Base-by-base conservation (phyloP, 2,329 filamentous ascomycete species). In the Penicillium digitatum region DNA sequence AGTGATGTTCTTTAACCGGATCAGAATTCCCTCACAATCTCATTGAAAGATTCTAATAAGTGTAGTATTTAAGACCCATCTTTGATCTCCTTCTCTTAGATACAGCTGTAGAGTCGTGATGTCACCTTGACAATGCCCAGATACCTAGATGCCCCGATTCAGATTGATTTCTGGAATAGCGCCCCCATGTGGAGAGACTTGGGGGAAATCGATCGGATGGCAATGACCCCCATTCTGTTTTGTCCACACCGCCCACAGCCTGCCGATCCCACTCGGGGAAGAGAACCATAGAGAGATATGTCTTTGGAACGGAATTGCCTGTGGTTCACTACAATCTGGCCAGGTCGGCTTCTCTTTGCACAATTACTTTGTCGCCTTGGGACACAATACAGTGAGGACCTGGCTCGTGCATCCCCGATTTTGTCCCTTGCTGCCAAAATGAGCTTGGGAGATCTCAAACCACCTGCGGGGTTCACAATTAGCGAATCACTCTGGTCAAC, bases 141-240 rank as follows among this genome's bases (percentile, higher is more conserved):
- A 31, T 32, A 5, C 27, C 29, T 10, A 50, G 27, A 14, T 27
- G 20, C 32, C 32, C 32, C 26, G 26, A 27, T 27, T 27, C 26
- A 27, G 32, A 35, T 8, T 35, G 27, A 20, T 50, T 20, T 20
- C n/a, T 51, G 47, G 27, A 38, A 50, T 27, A 24, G 3, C 12
- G 39, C 32, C 40, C 31, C 49, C 22, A 32, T 32, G 47, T 55
- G 52, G 52, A 52, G 52, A 50, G 48, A 10, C 4, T 18, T 11
- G 47, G 39, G 37, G 26, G 9, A 40, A 43, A 40, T 34, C 27
- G 26, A 53, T 32, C 35, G 29, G 52, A 50, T 44, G 37, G 48
- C 40, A 12, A 38, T 43, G 24, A 42, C 31, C 18, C 16, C 8
- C 26, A 51, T 37, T 37, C n/a, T 39, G 18, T 37, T 54, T 32